Percentiles rank a stretch among this genome's conserved stretches.
Conservation (phyloP, 345 rosid species). For the Kandelia obovata region DNA sequence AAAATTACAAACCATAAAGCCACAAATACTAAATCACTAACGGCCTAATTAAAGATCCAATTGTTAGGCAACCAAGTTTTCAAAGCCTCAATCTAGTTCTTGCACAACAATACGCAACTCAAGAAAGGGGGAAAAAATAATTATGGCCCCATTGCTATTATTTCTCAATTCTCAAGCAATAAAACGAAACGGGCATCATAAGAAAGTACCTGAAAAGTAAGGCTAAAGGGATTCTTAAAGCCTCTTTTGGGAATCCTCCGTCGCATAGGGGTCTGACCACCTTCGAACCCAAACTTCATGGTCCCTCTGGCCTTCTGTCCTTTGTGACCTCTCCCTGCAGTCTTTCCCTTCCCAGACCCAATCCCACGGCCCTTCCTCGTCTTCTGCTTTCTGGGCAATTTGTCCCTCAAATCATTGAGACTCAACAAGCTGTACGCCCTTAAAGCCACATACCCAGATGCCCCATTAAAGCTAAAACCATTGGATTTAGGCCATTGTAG, state of each 20-base stretch:
- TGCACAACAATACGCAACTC: too few species aligned
- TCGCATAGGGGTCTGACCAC: slow-evolving; percentile 94
- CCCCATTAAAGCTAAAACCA: slow-evolving; percentile 2
- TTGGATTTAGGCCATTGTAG: slow-evolving; percentile 15
- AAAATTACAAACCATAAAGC: too few species aligned
- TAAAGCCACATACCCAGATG: slow-evolving; percentile 32
- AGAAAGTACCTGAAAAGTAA: slow-evolving; percentile 68
- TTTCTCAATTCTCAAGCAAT: too few species aligned
- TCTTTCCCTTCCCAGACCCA: slow-evolving; percentile 96
- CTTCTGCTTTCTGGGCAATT: slow-evolving; percentile 83
- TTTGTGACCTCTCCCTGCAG: slow-evolving; percentile 96
- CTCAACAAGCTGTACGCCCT: slow-evolving; percentile 67
- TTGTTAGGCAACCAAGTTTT: too few species aligned
- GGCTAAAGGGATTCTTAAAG: slow-evolving; percentile 81
- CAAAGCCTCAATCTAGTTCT: too few species aligned
- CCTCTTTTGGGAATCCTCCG: slow-evolving; percentile 92
- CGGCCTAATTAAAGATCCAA: too few species aligned
- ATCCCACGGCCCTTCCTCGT: slow-evolving; percentile 97
- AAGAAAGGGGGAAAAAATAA: too few species aligned
- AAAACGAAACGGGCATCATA: not conserved
- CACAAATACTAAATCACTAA: too few species aligned
- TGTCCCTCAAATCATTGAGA: slow-evolving; percentile 84
- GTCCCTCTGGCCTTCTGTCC: slow-evolving; percentile 92
- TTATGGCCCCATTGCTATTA: too few species aligned
- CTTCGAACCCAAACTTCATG: slow-evolving; percentile 87